Evolutionary conservation across 164 flowering plant genomes (phyloP), one percentile per base, ranked within the genome.

Genomic region (Hamamelis virginiana): DNA sequence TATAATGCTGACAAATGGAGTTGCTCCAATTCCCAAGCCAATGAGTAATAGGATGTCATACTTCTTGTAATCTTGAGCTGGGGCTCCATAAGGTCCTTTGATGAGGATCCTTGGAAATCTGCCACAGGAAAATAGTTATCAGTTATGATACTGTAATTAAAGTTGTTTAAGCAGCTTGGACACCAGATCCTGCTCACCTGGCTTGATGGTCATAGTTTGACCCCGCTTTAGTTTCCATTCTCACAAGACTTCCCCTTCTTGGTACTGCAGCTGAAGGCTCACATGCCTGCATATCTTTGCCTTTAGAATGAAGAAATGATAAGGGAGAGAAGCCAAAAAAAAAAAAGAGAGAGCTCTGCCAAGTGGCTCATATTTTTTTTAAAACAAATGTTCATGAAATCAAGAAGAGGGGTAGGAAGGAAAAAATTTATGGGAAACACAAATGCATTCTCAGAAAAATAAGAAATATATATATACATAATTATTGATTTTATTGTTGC

Each of bases 21-120:
- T 92, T 58, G 98, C 98, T 66, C 98, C 98, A 16, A 95, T 95
- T 44, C 98, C 98, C 22, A 95, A 82, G 64, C 98, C 98, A 52
- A 95, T 81, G 45, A 95, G 92, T 68, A 95, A 75, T 47, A 95
- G 88, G 59, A 91, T 80, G 76, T 92, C 96, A 59, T 79, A 95
- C 68, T 89, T 89, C 70, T 80, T 85, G 87, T 88, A 92, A 48
- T 83, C 79, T 62, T 95, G 97, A 22, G 97, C 97, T 23, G 98
- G 97, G 27, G 97, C 97, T 59, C 98, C 98, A 66, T 81, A 95
- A 43, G 97, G 96, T 62, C 98, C 97, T 65, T 89, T 87, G 57
- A 95, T 85, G 65, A 88, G 47, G 62, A 95, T 77, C 45, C 53
- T 78, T 41, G 98, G 98, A 68, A 88, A 89, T 18, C 95, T 90